Evolutionary conservation across 345 rosid genomes (phyloP).

Genomic region (Triadica sebifera): DNA sequence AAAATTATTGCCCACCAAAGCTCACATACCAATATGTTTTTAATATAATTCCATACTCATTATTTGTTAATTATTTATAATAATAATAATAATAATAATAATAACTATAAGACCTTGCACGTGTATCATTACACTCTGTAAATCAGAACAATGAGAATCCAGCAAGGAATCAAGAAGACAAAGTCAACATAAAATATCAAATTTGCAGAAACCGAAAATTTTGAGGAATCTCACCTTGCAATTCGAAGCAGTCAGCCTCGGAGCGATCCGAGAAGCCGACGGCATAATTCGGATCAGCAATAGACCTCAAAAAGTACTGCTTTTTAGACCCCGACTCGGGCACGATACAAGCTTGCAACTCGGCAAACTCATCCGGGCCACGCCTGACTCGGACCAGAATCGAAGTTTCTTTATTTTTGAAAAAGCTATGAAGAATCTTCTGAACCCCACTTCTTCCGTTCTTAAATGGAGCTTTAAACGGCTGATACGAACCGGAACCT

Average conservation of each 20-base stretch:
- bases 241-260: slow-evolving; percentile 71
- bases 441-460: slow-evolving; percentile 79
- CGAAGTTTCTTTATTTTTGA: slow-evolving; percentile 69
- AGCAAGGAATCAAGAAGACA: neutral
- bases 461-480: slow-evolving; percentile 69
- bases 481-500: slow-evolving; percentile 29
- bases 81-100: too few species aligned
- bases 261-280: slow-evolving; percentile 84
- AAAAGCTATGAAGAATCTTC: slow-evolving; percentile 67
- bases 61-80: too few species aligned
- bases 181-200: slow-evolving; percentile 6
- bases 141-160: neutral
- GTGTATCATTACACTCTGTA: neutral
- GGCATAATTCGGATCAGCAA: slow-evolving; percentile 84
- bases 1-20: too few species aligned
- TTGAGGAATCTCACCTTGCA: slow-evolving; percentile 62
- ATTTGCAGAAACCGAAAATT: neutral
- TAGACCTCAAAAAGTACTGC: slow-evolving; percentile 78
- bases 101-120: too few species aligned
- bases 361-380: slow-evolving; percentile 55
- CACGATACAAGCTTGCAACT: slow-evolving; percentile 91
- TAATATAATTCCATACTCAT: too few species aligned
- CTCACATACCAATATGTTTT: too few species aligned
- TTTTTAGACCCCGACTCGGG: slow-evolving; percentile 68
- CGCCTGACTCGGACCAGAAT: slow-evolving; percentile 76